Evolutionary conservation across 805 yeast species (phyloP), one percentile per base, ranked within the genome.

Genomic region (Candida railenensis): DNA sequence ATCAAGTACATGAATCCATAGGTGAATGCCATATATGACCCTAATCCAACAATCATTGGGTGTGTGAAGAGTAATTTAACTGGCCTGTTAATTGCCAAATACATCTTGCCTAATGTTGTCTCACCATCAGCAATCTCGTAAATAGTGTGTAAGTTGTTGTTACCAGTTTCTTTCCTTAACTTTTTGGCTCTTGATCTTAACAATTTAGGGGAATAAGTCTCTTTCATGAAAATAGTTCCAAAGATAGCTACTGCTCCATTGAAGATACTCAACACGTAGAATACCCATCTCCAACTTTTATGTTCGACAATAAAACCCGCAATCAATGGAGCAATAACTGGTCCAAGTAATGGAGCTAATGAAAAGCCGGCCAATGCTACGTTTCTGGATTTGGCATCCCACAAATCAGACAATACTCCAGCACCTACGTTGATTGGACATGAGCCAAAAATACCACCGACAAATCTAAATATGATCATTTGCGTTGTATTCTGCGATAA

Each of bases 1-100:
- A 70, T 66, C 47, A 69, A 52, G 51, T 70, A 70, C 65, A 70
- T 59, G 48, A 69, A 67, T n/a, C 73, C 73, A 48, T 70, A 69
- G 9, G 65, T 62, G 52, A 70, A 66, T 2, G 74, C 74, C 72
- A 70, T 66, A 50, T 67, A 70, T 12, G 71, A 60, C 1, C 75
- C 74, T 45, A 70, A 57, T 0, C 74, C 74, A 33, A 67, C 52
- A 12, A 70, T 58, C 67, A 70, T 67, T 2, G 74, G 73, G 48
- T 70, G 67, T 16, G 63, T 57, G 47, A 56, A 54, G 9, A 70
- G 55, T 20, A 69, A 57, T 21, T 62, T 59, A 18, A 70, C 33
- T 3, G 75, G 74, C 37, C 74, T 52, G 16, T 59, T 50, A 50
- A 67, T 57, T 4, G 65, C 59, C 12, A 54, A 46, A 33, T 49